Base-by-base conservation (phyloP, 1,139 yeast genomes). In the Scheffersomyces lignicola region DNA sequence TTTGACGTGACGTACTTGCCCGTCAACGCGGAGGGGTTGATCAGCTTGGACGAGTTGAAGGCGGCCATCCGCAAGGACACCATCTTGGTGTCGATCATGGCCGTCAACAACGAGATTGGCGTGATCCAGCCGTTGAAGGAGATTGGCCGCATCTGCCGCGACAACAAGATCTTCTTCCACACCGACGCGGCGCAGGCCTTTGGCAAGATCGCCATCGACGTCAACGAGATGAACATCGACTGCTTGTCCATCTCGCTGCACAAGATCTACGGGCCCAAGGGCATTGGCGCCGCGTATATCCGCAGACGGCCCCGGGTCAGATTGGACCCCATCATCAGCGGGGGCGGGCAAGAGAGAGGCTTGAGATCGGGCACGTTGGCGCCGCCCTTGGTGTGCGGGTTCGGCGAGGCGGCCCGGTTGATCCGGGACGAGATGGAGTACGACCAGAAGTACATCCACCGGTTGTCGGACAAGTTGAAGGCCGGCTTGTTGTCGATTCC, bases 321-420 rank as follows among this genome's bases (percentile, higher is more conserved):
- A 76, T 62, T 92, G 47, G 97, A 90, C 47, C 97, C 99, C 23
- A 71, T 92, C 40, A 85, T 92, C 48, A 84, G 89, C 42, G 99
- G 99, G 49, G 99, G 99, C 62, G 99, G 99, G 36, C 99, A 92
- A 69, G 99, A 92, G 68, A 83, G 99, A 67, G 98, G 98, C 43
- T 73, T 92, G 52, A 78, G 99, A 65, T 86, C 96, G 7, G 99
- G 99, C 43, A 92, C 99, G 22, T 75, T 92, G 56, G 92, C 98
- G 3, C 95, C 98, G 13, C 96, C 98, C 20, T 74, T 90, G 52
- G 87, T 92, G 32, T 85, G 90, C 12, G 99, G 98, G 0, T 88
- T 92, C 56, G 99, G 99, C 44, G 97, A 92, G 64, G 98, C 98
- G 20, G 95, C 97, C 31, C 76, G 96, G 56, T 65, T 92, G 42